Base-by-base conservation (phyloP, 192 early-diverging fungal genomes). In the Mortierella hygrophila region DNA sequence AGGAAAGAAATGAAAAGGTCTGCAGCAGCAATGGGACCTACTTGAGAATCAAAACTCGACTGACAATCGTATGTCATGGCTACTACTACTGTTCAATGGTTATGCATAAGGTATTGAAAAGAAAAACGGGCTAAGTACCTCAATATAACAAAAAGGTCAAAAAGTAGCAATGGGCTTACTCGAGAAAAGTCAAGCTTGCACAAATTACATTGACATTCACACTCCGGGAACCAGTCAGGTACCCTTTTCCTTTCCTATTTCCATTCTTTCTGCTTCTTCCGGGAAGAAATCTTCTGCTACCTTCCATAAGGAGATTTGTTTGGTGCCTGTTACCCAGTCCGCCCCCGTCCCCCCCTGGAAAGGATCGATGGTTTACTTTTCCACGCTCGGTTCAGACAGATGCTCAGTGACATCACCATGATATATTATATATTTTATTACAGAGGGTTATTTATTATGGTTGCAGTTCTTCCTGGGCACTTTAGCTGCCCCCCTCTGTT, bases 291-390 rank as follows among this genome's bases (percentile, higher is more conserved):
- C 13, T 29, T 29, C 9, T 32, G 23, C 3, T 29, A 15, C 10
- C 26, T 65, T 65, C 60, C 60, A 32, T 65, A 65, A 65, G 60
- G 60, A 65, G 60, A 29, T 65, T 65, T 65, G 6, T 65, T 65
- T 65, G 11, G 3, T 65, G 60, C 26, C 10, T 65, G 13, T 65
- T 65, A 32, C 60, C 60, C 60, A 32, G 60, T 52, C 49, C 49
- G 49, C 49, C 49, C 49, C 47, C 18, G 44, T 5, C 26, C 26
- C 57, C 10, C 23, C 26, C 10, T 29, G 21, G 57, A 13, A 65
- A 10, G 29, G 29, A 32, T 29, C 1, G 11, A 13, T 35, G 32
- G 23, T 32, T 65, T 65, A 57, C 55, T 57, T 57, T 57, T 32
- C 60, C 60, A 65, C 60, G 60, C 60, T 65, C 60, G 60, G 60